Evolutionary conservation across 495 filamentous ascomycete species (phyloP).

Genomic region (Endocarpon pusillum): DNA sequence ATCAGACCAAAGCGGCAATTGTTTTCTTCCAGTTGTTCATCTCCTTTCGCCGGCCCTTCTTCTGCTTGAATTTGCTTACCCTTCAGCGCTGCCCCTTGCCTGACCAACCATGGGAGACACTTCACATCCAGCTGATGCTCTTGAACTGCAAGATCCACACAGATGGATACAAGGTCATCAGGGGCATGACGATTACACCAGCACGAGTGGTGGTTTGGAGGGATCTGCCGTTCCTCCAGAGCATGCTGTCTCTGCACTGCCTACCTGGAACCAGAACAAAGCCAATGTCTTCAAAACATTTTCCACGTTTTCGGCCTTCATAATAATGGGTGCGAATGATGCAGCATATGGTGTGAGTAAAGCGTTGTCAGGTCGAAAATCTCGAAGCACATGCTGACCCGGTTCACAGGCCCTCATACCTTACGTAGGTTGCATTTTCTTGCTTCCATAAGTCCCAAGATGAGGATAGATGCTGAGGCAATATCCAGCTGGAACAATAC

Average conservation of each 20-base stretch:
- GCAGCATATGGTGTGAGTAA: slow-evolving; percentile 55
- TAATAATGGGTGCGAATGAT: slow-evolving; percentile 71
- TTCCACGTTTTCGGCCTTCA: slow-evolving; percentile 54
- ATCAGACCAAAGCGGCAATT: no score
- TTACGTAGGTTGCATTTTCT: slow-evolving; percentile 17
- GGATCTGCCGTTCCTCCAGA: no score
- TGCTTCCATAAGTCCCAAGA: neutral
- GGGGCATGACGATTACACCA: no score
- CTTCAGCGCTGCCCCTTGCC: no score
- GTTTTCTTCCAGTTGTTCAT: no score
- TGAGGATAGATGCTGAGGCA: slow-evolving; percentile 6
- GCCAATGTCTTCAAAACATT: slow-evolving; percentile 48
- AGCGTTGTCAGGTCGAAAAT: slow-evolving; percentile 2
- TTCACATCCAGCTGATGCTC: no score
- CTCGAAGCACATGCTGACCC: neutral
- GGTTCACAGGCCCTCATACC: slow-evolving; percentile 42
- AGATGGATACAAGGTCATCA: no score
- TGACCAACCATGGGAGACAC: no score
- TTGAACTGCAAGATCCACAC: no score
- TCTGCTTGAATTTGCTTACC: no score
- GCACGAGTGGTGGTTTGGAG: no score
- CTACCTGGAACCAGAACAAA: slow-evolving; percentile 54
- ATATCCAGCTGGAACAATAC: slow-evolving; percentile 36
- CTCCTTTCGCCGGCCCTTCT: no score
- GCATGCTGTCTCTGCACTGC: slow-evolving; percentile 11